A percentile compares a stretch with the other conserved stretches of the same genome.
Conservation (phyloP, 164 flowering plant species). For the Piper betle region DNA sequence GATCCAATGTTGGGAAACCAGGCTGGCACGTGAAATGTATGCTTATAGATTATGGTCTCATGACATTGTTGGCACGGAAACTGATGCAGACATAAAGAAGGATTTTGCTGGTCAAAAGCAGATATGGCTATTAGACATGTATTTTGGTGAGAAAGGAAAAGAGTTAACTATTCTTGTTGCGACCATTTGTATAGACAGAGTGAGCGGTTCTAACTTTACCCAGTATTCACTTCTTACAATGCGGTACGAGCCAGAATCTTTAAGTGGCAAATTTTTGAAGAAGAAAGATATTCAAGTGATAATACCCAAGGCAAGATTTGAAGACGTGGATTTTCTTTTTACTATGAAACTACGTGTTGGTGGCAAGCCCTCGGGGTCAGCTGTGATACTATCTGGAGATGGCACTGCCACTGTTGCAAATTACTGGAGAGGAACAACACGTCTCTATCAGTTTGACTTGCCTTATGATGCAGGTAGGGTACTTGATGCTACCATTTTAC, state of each 20-base stretch:
- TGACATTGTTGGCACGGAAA: conserved; percentile 71
- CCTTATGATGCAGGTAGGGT: conserved; percentile 95
- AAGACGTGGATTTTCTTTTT: conserved; percentile 69
- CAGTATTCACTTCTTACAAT: conserved; percentile 79
- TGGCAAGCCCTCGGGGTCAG: conserved; percentile 91
- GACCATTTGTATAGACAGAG: conserved; percentile 68
- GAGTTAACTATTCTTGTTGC: conserved; percentile 79
- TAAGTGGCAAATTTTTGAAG: conserved; percentile 45
- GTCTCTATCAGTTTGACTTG: conserved; percentile 80
- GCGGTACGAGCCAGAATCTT: conserved; percentile 53
- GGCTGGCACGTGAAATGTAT: conserved; percentile 22
- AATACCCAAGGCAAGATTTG: conserved; percentile 90
- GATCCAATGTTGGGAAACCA: conserved; percentile 52
- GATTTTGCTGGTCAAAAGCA: conserved; percentile 83
- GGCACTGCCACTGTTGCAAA: conserved; percentile 87
- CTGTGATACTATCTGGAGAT: conserved; percentile 76
- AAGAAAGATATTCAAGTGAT: conserved; percentile 74
- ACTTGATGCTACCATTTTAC: conserved; percentile 82
- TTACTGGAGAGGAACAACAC: conserved; percentile 50
- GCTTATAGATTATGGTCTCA: conserved; percentile 73
- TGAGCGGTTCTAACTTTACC: conserved; percentile 74
- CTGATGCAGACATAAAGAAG: conserved; percentile 73
- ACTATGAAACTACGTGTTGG: conserved; percentile 81
- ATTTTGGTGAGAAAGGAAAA: conserved; percentile 58
- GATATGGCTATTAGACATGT: conserved; percentile 91